Evolutionary conservation across 345 rosid species (phyloP), one percentile per base, ranked within the genome.

Genomic region (Gossypium australe): DNA sequence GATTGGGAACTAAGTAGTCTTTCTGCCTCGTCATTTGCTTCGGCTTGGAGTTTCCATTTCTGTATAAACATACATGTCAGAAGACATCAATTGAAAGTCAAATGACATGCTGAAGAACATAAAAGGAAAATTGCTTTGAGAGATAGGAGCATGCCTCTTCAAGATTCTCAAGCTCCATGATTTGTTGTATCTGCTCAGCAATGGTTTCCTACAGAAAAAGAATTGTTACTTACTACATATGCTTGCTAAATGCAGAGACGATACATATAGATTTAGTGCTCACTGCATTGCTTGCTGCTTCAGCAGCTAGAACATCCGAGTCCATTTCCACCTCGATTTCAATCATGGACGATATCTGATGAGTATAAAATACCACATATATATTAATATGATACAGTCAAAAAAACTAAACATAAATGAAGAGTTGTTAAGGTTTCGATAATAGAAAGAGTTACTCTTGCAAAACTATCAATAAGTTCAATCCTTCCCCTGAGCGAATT

Each of bases 251-350:
- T 51, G 65, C 59, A 75, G 48, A 57, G 47, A 76, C 67, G 11
- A 63, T 67, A 14, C 70, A 70, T 48, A 9, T n/a, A 41, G 12
- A 59, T 64, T 34, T 56, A 24, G 47, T 77, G 84, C 97, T 51
- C 44, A 95, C 99, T 73, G 84, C 81, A 81, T 84, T 87, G 92
- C 87, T 81, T 44, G 80, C 93, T 80, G 94, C 88, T 84, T 95
- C 97, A 6, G 98, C 99, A 80, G 97, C 97, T 77, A 95, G 90
- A 83, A 95, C 99, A 80, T 93, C 94, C 20, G 83, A 87, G 83
- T 91, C 97, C 97, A 95, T 84, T 83, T 93, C 97, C 67, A 95
- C 91, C 81, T 95, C 98, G 38, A 95, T 91, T 86, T 93, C 98
- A 78, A 95, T 93, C 97, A 95, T 95, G n/a, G 94, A 95, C 74